Base-by-base conservation (phyloP, 495 filamentous ascomycete genomes). In the Lasiosphaeria miniovina region DNA sequence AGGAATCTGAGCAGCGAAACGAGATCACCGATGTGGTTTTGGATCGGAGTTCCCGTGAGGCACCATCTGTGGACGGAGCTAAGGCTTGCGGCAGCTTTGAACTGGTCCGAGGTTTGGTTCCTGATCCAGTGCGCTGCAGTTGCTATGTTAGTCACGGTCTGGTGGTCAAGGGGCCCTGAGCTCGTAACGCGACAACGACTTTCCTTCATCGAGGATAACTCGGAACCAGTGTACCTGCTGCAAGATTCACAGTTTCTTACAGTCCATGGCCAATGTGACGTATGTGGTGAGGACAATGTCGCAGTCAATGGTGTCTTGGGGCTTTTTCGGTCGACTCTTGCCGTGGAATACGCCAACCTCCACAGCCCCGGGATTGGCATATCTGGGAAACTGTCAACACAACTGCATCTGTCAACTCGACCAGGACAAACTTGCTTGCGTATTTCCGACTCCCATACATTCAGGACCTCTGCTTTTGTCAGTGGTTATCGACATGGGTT, bases 21-120 rank as follows among this genome's bases (percentile, higher is more conserved):
- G 14, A 63, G 24, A 36, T 63, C 61, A 12, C 55, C 24, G 4
- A 59, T 14, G 8, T 32, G 24, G 45, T 63, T 63, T 46, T 63
- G 61, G 6, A 63, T 59, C 9, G 52, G 61, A 1, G 61, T 63
- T 11, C 61, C 61, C 0, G 61, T 63, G 5, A 59, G 36, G 36
- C 61, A 59, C 61, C 61, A 59, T 41, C 61, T 46, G n/a, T 4
- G 15, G 4, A 7, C 17, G 11, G 52, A 50, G 2, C 51, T 0
- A 8, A 61, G 45, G 52, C 11, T 36, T 6, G 31, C 11, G n/a
- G 38, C 24, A 24, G 24, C 24, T 24, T 24, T 24, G 24, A 24
- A 24, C 24, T 24, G 24, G 24, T 24, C 24, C 2, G 24, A 24
- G 24, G 24, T 2, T 24, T 24, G 24, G 24, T 24, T 24, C 24